Percentiles rank a stretch among this genome's conserved stretches.
phyloP scores from a whole-genome alignment of 805 yeast genomes.

The Cyberlindnera mrakii region DNA sequence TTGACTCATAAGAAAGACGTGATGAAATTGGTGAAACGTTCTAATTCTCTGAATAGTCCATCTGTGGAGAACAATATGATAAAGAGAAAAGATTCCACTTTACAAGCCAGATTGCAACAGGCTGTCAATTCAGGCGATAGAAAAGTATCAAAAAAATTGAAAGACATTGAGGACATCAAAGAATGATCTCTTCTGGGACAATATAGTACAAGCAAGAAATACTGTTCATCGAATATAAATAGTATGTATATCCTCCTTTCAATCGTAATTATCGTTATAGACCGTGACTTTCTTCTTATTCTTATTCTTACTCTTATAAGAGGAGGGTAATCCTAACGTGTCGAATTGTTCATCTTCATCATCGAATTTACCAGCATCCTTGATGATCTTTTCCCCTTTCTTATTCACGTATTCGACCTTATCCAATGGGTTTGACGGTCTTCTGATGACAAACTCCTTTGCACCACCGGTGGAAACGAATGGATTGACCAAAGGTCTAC shows the following conservation, averaged over 20 bases:
- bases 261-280: constrained; percentile 3
- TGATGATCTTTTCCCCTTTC: constrained; percentile 26
- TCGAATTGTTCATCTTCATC: constrained; percentile 3
- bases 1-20: constrained; percentile 52
- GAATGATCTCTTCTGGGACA: too few relatives aligned
- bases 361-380: constrained; percentile 9
- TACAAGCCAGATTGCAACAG: constrained; percentile 20
- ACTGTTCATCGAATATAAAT: background rate
- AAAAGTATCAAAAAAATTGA: constrained; percentile 1
- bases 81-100: constrained; percentile 18
- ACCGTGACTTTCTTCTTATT: constrained; percentile 9
- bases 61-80: background rate
- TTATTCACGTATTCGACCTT: constrained; percentile 28
- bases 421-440: constrained; percentile 15
- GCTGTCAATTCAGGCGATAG: constrained; percentile 22
- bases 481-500: constrained; percentile 16
- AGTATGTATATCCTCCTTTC: background rate
- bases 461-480: constrained; percentile 8
- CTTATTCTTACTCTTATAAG: background rate
- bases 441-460: constrained; percentile 8
- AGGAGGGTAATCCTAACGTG: background rate
- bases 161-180: background rate
- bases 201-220: background rate
- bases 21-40: constrained; percentile 54
- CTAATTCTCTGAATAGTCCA: background rate